Evolutionary conservation across 2,329 filamentous ascomycete species (phyloP).

Genomic region (Aureobasidium sp.): DNA sequence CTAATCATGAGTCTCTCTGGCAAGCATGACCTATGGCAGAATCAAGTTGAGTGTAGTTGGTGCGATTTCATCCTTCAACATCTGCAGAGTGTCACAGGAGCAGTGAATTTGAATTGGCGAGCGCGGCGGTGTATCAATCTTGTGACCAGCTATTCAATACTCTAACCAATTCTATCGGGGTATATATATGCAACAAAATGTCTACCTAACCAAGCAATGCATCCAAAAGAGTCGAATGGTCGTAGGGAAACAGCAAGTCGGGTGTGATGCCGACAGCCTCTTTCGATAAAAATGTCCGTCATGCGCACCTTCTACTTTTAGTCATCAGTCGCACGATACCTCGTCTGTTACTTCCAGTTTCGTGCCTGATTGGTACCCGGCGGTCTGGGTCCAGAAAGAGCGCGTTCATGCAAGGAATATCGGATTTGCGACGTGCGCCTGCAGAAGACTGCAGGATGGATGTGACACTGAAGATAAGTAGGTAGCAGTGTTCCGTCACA

Average conservation of each 20-base stretch:
- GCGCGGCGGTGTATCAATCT: neutral
- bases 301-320: neutral
- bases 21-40: neutral
- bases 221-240: neutral
- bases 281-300: neutral
- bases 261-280: neutral
- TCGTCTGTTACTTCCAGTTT: neutral
- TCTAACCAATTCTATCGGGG: neutral
- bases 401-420: slow-evolving; percentile 5
- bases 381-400: neutral
- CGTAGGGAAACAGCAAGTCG: neutral
- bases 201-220: neutral
- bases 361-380: neutral
- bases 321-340: neutral
- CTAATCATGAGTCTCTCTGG: neutral
- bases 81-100: neutral
- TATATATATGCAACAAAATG: neutral
- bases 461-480: neutral
- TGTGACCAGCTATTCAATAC: neutral
- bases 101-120: neutral
- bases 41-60: neutral
- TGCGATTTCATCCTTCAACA: neutral
- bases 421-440: neutral
- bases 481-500: neutral
- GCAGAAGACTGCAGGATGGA: neutral